Evolutionary conservation across 2,329 filamentous ascomycete genomes (phyloP), one percentile per base, ranked within the genome.

Genomic region (Exophiala sideris): DNA sequence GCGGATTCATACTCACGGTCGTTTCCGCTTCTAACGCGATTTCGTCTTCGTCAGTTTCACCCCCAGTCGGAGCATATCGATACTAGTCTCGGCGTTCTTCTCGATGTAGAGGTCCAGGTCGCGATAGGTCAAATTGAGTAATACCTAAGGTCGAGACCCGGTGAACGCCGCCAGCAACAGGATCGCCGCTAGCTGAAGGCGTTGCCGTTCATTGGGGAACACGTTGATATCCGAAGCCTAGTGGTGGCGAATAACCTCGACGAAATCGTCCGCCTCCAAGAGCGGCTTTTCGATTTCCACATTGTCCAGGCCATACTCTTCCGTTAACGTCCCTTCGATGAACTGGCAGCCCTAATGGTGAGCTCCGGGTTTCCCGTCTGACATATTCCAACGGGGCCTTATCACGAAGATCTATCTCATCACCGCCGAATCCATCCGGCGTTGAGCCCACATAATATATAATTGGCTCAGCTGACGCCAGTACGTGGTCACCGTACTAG

Each of bases 11-110:
- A 44, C 50, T 57, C 49, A 54, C 39, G 38, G 44, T 40, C 45
- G 45, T 54, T 54, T 53, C 44, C 54, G 18, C 46, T 53, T 53
- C 50, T 53, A 10, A 44, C 38, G 38, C 12, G 38, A 57, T 34
- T 54, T 54, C 6, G 45, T 57, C 46, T 57, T 53, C 6, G 49
- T 57, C 20, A 56, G 29, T 32, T 33, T 56, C 10, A 56, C 53
- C 16, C 16, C 11, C 29, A 56, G 44, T 39, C 47, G 44, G 0
- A 56, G 21, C 14, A 46, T 34, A 41, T 56, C 39, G 44, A 41
- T 42, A 40, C 40, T n/a, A 12, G 50, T 57, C 38, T 57, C 46
- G 29, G 41, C 18, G 39, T 57, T 35, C 54, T 54, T 57, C 39
- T 53, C 50, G 33, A 56, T 45, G 16, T 53, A 54, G 14, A 56